Percentiles rank a stretch among this genome's conserved stretches.
Evolutionary conservation across 257 asterid species (phyloP).

Genomic region (Osmanthus fragrans): DNA sequence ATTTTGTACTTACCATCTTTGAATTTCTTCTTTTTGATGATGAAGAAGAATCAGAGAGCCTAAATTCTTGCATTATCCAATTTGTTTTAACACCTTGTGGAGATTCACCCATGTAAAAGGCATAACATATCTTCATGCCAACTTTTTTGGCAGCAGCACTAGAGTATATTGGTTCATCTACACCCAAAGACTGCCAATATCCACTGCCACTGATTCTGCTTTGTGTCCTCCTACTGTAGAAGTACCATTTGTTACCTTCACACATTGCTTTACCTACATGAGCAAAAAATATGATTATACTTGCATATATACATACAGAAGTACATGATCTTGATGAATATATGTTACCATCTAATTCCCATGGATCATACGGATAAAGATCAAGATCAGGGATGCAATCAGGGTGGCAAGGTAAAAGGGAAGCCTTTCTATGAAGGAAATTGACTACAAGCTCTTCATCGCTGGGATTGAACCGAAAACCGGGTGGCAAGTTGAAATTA

Average conservation of each 20-base stretch:
- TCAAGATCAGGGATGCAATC: conserved; percentile 97
- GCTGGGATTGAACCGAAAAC: conserved; percentile 84
- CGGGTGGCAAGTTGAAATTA: conserved; percentile 79
- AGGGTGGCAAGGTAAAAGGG: conserved; percentile 81
- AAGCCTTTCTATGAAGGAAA: conserved; percentile 87
- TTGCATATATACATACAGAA: too few relatives aligned
- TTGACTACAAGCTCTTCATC: conserved; percentile 95
- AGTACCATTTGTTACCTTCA: conserved; percentile 93
- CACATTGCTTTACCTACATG: conserved; percentile 85
- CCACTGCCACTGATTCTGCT: conserved; percentile 71
- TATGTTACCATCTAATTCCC: conserved; percentile 79
- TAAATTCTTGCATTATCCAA: conserved; percentile 90
- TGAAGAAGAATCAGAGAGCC: conserved; percentile 45
- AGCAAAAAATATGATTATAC: background rate
- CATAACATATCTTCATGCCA: conserved; percentile 65
- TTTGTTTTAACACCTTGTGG: conserved; percentile 59
- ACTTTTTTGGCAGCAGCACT: conserved; percentile 32
- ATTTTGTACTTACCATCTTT: conserved; percentile 44
- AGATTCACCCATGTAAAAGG: conserved; percentile 69
- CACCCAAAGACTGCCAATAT: conserved; percentile 71
- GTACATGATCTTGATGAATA: background rate
- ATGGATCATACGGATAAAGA: conserved; percentile 87
- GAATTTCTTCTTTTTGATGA: conserved; percentile 53
- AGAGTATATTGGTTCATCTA: conserved; percentile 70
- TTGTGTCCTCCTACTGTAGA: conserved; percentile 77